Evolutionary conservation across 129 eudicot species (phyloP).

Genomic region (Pulicaria dysenterica): DNA sequence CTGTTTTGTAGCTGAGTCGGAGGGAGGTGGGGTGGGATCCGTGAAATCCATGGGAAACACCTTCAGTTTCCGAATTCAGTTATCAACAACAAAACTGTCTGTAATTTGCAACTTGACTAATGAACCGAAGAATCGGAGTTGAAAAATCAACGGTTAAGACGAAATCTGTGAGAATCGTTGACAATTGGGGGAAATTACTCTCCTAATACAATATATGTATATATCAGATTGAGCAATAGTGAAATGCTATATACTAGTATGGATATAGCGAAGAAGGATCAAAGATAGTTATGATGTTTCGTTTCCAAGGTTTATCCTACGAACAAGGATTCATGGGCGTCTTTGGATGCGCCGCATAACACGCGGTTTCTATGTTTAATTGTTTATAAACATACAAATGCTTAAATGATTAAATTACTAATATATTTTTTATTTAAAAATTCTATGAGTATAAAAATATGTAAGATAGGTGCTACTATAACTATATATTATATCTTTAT

Average conservation of each 20-base stretch:
- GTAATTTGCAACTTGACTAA: background rate
- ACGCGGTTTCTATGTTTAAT: too few relatives aligned
- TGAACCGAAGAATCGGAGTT: constrained; percentile 5
- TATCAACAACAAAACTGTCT: background rate
- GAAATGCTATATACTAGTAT: background rate
- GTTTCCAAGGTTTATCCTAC: constrained; percentile 14
- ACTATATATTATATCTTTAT: too few relatives aligned
- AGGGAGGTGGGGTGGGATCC: constrained; percentile 28
- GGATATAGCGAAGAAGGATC: too few relatives aligned
- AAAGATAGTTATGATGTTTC: background rate
- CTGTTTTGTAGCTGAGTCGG: constrained; percentile 13
- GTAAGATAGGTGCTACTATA: too few relatives aligned
- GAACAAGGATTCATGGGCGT: constrained; percentile 7
- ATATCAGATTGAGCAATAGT: background rate
- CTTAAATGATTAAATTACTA: too few relatives aligned
- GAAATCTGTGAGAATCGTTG: constrained; percentile 28
- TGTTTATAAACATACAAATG: too few relatives aligned
- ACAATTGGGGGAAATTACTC: constrained; percentile 6
- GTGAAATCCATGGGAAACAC: constrained; percentile 25
- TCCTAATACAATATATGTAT: background rate
- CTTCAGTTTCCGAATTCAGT: background rate
- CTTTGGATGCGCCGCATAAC: constrained; percentile 15
- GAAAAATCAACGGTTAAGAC: constrained; percentile 16
- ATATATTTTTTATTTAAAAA: too few relatives aligned
- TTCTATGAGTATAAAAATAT: too few relatives aligned